Percentiles rank a stretch among this genome's conserved stretches.
Conservation (phyloP, 2,329 filamentous ascomycete species). For the Talaromyces sp. region DNA sequence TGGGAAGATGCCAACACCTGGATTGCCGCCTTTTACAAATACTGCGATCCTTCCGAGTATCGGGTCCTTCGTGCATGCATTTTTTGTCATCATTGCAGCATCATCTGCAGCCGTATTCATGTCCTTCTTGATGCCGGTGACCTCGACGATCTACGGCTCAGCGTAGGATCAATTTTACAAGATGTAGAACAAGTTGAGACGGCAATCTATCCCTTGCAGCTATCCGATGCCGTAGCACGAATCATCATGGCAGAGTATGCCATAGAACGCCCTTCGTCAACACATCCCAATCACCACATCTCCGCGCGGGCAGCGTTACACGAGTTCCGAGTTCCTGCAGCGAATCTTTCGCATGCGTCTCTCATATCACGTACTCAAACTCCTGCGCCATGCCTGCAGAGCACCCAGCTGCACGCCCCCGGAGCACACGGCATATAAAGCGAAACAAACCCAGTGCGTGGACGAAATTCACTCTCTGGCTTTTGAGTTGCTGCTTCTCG, state of each 20-base stretch:
- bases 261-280: not conserved
- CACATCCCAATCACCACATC: not conserved
- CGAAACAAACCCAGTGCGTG: not conserved
- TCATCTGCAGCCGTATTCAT: not conserved
- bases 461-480: not conserved
- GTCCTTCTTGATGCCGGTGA: not conserved
- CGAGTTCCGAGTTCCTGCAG: not conserved
- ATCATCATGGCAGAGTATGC: not conserved
- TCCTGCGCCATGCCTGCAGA: not conserved
- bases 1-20: not conserved
- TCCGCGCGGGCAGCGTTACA: not conserved
- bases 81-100: not conserved
- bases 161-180: not conserved
- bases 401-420: not conserved
- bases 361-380: not conserved
- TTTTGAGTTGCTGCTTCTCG: not conserved
- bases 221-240: not conserved
- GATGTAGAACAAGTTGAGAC: not conserved
- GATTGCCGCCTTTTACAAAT: not conserved
- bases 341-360: not conserved
- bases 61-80: not conserved
- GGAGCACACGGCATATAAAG: not conserved
- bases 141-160: not conserved
- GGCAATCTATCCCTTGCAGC: not conserved
- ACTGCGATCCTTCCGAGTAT: not conserved